Base-by-base conservation (phyloP, 2,329 filamentous ascomycete genomes). In the Cucurbitaria berberidis region DNA sequence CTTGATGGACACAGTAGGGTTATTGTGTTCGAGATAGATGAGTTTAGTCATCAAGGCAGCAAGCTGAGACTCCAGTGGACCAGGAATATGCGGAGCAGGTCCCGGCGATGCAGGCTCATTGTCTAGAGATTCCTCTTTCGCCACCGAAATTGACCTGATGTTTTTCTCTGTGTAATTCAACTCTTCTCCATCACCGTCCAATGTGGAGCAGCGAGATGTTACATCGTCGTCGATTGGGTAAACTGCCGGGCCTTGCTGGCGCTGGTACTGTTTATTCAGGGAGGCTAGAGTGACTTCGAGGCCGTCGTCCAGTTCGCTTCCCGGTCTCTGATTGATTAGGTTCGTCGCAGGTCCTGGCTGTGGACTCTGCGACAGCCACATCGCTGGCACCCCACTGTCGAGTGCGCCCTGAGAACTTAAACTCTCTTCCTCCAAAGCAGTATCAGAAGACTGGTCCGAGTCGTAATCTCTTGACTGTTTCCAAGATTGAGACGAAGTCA, bases 1-100 rank as follows among this genome's bases (percentile, higher is more conserved):
- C 27, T 70, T 72, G 45, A 77, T 62, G 7, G 76, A 64, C 11
- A 67, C 62, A 11, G 62, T 59, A n/a, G 70, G 71, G 40, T 75
- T 72, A 24, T 60, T 55, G 22, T 67, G 64, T 44, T 74, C 72
- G 21, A 75, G 67, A 45, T 69, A 71, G 40, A 73, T 61, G 19
- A 75, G 60, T 49, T 75, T 74, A n/a, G 68, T 69, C 70, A 75
- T 74, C 13, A 75, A 56, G 16, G 69, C 64, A 3, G 69, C 67
- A 32, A 75, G 68, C 47, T 75, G 73, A 9, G 69, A 69, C 51
- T 74, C 72, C 6, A 75, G 53, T 26, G 72, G 72, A 2, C 73
- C 73, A 27, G 69, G 65, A n/a, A 68, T 43, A 45, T 70, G 69
- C 9, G 63, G 66, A 13, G 59, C 62, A 11, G 59, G 59, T 7